These are phyloP conservation scores for Excoecaria cochinchinensis DNA, from an alignment of 345 rosid species.

Conservation along the genomic window DNA sequence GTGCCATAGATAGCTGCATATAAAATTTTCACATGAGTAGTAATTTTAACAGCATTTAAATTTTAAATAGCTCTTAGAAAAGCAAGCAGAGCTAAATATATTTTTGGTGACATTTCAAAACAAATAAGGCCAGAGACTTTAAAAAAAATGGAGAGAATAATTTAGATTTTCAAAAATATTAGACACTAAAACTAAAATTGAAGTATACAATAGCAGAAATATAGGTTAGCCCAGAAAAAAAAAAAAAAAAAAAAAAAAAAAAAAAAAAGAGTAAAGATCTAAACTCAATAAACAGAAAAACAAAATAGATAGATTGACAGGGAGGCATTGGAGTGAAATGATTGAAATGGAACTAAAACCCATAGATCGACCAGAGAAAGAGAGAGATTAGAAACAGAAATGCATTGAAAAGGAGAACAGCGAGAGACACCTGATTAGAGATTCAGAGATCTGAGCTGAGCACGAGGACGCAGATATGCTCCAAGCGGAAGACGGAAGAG, in stretches of 20 bases:
- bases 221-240: too few relatives aligned
- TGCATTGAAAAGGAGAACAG: background rate
- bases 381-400: background rate
- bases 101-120: too few relatives aligned
- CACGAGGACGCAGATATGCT: background rate
- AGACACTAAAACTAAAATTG: too few relatives aligned
- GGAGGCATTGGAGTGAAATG: background rate
- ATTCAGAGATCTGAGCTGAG: constrained; percentile 26
- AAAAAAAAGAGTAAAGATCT: background rate
- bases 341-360: background rate
- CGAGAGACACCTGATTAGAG: background rate
- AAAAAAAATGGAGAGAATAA: too few relatives aligned
- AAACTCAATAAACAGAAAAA: background rate
- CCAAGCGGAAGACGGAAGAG: background rate
- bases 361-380: background rate
- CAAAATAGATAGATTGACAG: background rate
- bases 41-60: too few relatives aligned
- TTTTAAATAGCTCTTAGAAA: too few relatives aligned
- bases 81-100: too few relatives aligned
- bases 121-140: too few relatives aligned
- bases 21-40: constrained; percentile 26
- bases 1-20: constrained; percentile 40
- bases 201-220: too few relatives aligned
- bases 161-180: too few relatives aligned
- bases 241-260: background rate